Evolutionary conservation across 306 rosid species (phyloP), one percentile per base, ranked within the genome.

Genomic region (Glycine soja): DNA sequence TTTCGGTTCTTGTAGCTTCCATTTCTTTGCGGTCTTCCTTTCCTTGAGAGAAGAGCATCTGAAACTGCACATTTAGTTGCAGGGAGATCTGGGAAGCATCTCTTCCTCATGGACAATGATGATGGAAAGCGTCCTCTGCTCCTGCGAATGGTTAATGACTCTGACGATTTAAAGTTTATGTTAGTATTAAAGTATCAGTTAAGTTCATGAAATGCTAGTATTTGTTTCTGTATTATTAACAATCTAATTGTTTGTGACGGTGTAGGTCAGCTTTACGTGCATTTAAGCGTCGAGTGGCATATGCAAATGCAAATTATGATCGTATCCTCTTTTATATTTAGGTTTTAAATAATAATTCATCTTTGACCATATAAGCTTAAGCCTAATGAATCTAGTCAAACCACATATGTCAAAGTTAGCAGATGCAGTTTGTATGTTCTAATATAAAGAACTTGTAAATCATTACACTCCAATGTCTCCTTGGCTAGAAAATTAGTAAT

Each of bases 41-140:
- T 93, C 85, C 97, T 95, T 61, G 98, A 95, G 88, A 91, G 92
- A 89, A 89, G 91, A 80, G 99, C 98, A 43, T 85, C 97, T 54
- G 88, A 93, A 87, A 88, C 99, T 58, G 98, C 99, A 19, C 99
- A 95, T 89, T 87, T 93, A 82, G 83, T 95, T 83, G 97, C 84
- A 45, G 99, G 98, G 82, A 90, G 94, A 89, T 86, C 99, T 12
- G 99, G 99, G 74, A 95, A 95, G 88, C 98, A 95, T 87, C 97
- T 95, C 45, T 95, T 95, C 85, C 95, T 95, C 38, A 88, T 87
- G 58, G 99, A 95, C 69, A 64, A 78, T 9, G 97, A 93, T 73
- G 87, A 85, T 45, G 96, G 90, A 30, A 89, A 86, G 81, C 94
- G 88, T 72, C 97, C 99, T 74, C 97, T 95, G 82, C 94, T 93